Evolutionary conservation across 371 early-diverging fungal genomes (phyloP).

Genomic region (Mortierella sp.): DNA sequence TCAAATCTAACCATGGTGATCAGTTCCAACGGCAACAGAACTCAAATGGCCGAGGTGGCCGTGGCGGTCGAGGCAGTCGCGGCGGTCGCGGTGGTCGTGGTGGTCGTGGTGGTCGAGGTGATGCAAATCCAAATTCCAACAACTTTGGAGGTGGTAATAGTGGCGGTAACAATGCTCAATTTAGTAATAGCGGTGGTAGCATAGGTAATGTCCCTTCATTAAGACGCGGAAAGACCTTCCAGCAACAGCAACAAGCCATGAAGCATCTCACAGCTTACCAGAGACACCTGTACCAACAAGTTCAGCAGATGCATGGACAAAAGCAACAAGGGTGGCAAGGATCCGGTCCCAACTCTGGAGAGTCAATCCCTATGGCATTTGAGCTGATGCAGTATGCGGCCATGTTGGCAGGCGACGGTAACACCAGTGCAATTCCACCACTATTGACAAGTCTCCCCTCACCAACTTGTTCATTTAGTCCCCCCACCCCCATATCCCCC

Average conservation of each 20-base stretch:
- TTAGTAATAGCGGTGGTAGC: constrained; percentile 1
- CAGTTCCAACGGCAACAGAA: constrained; percentile 18
- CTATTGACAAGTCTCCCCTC: constrained; percentile 19
- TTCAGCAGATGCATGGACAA: constrained; percentile 29
- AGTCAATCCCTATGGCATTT: constrained; percentile 29
- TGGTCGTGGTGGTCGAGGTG: constrained; percentile 13
- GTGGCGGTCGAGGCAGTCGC: constrained; percentile 13
- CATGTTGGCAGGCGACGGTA: constrained; percentile 19
- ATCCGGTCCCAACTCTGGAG: background rate
- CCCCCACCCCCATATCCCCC: constrained; percentile 6
- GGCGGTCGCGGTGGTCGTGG: constrained; percentile 13
- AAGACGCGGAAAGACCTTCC: constrained; percentile 45
- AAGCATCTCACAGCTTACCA: constrained; percentile 48
- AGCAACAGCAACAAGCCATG: constrained; percentile 48
- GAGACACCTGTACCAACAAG: constrained; percentile 41
- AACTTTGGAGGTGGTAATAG: constrained; percentile 3
- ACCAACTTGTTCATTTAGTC: constrained; percentile 1
- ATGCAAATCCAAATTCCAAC: background rate
- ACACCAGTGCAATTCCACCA: constrained; percentile 10
- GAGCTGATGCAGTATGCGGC: constrained; percentile 53
- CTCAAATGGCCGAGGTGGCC: background rate
- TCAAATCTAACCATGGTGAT: background rate
- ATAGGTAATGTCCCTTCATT: constrained; percentile 17
- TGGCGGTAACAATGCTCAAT: background rate
- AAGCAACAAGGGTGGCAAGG: constrained; percentile 25